Percentiles rank a stretch among this genome's conserved stretches.
These are phyloP conservation scores for Neurospora sp. DNA, from an alignment of 2,329 filamentous ascomycete genomes.

Conservation along the genomic window DNA sequence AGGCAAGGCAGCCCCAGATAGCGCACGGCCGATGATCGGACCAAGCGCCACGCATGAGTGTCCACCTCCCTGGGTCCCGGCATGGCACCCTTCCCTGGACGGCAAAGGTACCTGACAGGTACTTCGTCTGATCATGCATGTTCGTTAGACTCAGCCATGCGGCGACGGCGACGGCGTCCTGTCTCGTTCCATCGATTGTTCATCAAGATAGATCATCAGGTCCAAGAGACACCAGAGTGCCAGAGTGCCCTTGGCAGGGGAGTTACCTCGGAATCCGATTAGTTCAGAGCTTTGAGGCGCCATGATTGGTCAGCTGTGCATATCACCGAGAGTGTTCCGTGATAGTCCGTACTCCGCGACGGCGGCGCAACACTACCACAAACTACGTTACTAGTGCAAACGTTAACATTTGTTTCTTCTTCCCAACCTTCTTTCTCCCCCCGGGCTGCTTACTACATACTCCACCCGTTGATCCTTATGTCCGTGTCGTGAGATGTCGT, in stretches of 20 bases:
- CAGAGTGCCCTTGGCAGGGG: neutral
- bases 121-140: neutral
- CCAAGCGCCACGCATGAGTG: neutral
- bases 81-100: neutral
- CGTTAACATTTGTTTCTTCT: neutral
- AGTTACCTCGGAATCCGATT: neutral
- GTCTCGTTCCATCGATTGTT: neutral
- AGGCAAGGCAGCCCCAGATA: neutral
- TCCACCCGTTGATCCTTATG: neutral
- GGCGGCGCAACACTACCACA: neutral
- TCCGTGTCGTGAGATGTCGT: neutral
- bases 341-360: neutral
- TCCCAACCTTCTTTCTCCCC: neutral
- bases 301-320: neutral
- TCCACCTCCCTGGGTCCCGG: neutral
- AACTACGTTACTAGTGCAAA: neutral
- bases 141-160: neutral
- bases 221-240: neutral
- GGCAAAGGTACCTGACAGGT: neutral
- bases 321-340: neutral
- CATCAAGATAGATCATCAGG: neutral
- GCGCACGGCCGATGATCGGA: neutral
- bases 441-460: neutral
- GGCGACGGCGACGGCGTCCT: neutral
- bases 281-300: neutral